A percentile compares a stretch with the other conserved stretches of the same genome.
Conservation (phyloP, 2,329 filamentous ascomycete genomes). For the Trichoderma sp. region DNA sequence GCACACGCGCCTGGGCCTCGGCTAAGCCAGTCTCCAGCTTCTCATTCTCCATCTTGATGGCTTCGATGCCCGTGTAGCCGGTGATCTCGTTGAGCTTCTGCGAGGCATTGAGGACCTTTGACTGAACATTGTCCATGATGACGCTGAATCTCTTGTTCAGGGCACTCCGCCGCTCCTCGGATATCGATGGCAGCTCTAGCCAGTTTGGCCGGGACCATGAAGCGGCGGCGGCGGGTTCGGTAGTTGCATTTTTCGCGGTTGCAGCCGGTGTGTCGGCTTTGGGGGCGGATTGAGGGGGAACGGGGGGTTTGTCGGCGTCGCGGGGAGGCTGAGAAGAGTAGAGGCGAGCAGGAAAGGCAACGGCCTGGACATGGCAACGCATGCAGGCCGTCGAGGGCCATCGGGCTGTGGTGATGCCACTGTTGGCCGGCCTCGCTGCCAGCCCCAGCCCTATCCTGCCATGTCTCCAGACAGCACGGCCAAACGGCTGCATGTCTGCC, state of each 20-base stretch:
- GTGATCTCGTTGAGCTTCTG: conserved; percentile 92
- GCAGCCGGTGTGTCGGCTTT: conserved; percentile 1
- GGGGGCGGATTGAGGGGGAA: neutral
- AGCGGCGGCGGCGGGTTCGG: neutral
- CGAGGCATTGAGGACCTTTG: conserved; percentile 78
- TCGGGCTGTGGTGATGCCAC: neutral
- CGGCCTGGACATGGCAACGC: conserved; percentile 25
- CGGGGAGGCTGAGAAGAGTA: conserved; percentile 30
- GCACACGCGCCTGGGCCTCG: conserved; percentile 62
- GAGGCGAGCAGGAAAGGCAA: conserved; percentile 25
- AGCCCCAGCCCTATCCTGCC: conserved; percentile 27
- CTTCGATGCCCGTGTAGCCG: conserved; percentile 88
- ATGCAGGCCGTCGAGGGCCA: conserved; percentile 21
- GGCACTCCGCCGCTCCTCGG: conserved; percentile 33
- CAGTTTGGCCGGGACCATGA: conserved; percentile 5
- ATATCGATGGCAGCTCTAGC: conserved; percentile 33
- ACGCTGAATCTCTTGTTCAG: conserved; percentile 35
- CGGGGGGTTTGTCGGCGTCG: conserved; percentile 17
- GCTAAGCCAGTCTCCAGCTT: conserved; percentile 58
- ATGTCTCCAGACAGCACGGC: conserved; percentile 32
- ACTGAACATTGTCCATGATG: conserved; percentile 86
- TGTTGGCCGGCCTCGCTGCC: conserved; percentile 4
- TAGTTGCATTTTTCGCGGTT: neutral
- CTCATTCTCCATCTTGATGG: conserved; percentile 75
- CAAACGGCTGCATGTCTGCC: conserved; percentile 36